Conservation (phyloP, 148 eudicot genomes). For the Amaranthus cruentus region DNA sequence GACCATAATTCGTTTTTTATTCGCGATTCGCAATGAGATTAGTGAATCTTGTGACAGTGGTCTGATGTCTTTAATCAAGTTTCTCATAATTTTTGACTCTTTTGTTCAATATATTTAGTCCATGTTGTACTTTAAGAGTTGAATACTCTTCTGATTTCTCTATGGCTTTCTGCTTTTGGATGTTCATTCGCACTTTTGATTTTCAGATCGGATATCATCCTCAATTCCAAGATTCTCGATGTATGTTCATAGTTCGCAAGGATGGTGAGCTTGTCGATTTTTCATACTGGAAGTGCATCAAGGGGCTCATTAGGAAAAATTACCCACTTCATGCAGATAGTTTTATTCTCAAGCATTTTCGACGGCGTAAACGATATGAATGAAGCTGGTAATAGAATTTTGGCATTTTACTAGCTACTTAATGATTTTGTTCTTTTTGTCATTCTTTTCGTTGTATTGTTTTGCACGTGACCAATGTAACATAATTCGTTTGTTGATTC, state of each 20-base stretch:
- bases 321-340: constrained; percentile 83
- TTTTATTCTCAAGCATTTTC: constrained; percentile 80
- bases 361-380: constrained; percentile 43
- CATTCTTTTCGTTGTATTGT: background rate
- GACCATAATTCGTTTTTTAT: too few relatives aligned
- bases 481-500: background rate
- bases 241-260: constrained; percentile 82
- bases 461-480: background rate
- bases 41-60: too few relatives aligned
- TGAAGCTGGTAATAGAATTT: constrained; percentile 31
- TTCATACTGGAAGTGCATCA: constrained; percentile 93
- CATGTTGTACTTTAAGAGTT: background rate
- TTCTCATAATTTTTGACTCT: background rate
- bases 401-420: background rate
- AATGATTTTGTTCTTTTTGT: background rate
- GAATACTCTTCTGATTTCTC: background rate
- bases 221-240: constrained; percentile 66
- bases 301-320: constrained; percentile 63
- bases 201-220: constrained; percentile 83
- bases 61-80: too few relatives aligned
- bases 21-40: too few relatives aligned
- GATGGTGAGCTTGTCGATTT: constrained; percentile 75
- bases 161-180: background rate
- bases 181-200: constrained; percentile 14
- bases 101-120: background rate